phyloP scores from a whole-genome alignment of 164 flowering plant species.

The Euptelea pleiosperma region DNA sequence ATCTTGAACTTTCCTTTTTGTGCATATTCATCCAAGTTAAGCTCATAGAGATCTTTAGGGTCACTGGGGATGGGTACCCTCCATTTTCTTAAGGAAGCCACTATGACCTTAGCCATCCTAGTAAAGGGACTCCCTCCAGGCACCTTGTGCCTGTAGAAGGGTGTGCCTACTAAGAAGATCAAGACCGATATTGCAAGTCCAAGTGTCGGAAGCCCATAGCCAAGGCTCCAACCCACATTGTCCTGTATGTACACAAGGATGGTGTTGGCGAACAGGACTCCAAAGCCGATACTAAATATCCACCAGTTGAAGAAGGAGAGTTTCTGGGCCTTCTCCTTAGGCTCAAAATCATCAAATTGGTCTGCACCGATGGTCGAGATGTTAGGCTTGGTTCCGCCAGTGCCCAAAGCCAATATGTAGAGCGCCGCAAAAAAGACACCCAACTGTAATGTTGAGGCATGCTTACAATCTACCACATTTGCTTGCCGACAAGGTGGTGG shows the following conservation, averaged over 20 bases:
- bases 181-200: slow-evolving; percentile 19
- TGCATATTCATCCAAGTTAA: slow-evolving; percentile 14
- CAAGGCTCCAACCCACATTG: slow-evolving; percentile 29
- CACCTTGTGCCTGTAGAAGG: slow-evolving; percentile 24
- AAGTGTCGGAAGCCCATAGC: slow-evolving; percentile 26
- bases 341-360: slow-evolving; percentile 24
- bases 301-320: slow-evolving; percentile 36
- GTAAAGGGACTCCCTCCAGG: slow-evolving; percentile 29
- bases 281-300: slow-evolving; percentile 31
- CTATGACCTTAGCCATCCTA: slow-evolving; percentile 23
- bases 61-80: slow-evolving; percentile 17
- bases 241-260: slow-evolving; percentile 31
- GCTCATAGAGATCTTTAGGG: slow-evolving; percentile 25
- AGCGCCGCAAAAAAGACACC: slow-evolving; percentile 20
- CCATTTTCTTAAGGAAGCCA: slow-evolving; percentile 26
- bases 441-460: slow-evolving; percentile 12
- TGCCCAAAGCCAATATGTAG: slow-evolving; percentile 23
- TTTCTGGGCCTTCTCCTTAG: slow-evolving; percentile 26
- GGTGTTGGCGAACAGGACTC: slow-evolving; percentile 29
- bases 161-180: slow-evolving; percentile 23
- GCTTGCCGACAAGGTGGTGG: slow-evolving; percentile 13
- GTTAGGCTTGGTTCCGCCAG: slow-evolving; percentile 28
- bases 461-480: slow-evolving; percentile 4
- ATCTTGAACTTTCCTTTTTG: slow-evolving; percentile 18
- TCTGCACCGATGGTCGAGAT: slow-evolving; percentile 27